Evolutionary conservation across 305 asterid genomes (phyloP), one percentile per base, ranked within the genome.

Genomic region (Fraxinus sp.): DNA sequence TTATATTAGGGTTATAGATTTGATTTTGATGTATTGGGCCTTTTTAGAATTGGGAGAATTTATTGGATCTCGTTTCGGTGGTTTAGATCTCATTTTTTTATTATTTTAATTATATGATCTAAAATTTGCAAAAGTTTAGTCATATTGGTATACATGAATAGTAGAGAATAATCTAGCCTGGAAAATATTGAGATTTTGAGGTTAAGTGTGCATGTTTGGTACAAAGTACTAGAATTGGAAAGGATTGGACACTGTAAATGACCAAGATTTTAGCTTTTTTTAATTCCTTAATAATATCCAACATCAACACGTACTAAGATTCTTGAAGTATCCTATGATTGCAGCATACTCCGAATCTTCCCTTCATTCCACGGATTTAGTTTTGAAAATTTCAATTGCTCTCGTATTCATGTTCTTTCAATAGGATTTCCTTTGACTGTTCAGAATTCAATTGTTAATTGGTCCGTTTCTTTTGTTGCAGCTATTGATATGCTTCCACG

Each of bases 1-100:
- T 5, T 89, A 86, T 57, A 66, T 24, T 10, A 64, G 73, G 73
- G 73, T 10, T 64, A 7, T 64, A 43, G 66, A 74, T 77, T 49
- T 11, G 36, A 74, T 26, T 82, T 41, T 55, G 73, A 32, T 78
- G 2, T 1, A 55, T 70, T 70, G 20, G 37, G 11, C 7, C 8
- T 70, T 30, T 5, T 70, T 11, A 30, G 20, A 30, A 70, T 70
- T 28, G 39, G 75, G 41, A 22, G 4, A 68, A 28, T 26, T 68
- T 28, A 28, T 30, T 14, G 37, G 41, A 70, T 70, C 75, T 70
- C 37, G 39, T 11, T 70, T 70, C 7, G 41, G 9, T 20, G 37
- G 35, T 8, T 28, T 70, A 30, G 39, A 70, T 30, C 39, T 30
- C 8, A 1, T 11, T 66, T 5, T 28, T 11, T 7, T 28, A 7